phyloP scores from a whole-genome alignment of 2,329 filamentous ascomycete species.

The Trichoderma pleuroti region DNA sequence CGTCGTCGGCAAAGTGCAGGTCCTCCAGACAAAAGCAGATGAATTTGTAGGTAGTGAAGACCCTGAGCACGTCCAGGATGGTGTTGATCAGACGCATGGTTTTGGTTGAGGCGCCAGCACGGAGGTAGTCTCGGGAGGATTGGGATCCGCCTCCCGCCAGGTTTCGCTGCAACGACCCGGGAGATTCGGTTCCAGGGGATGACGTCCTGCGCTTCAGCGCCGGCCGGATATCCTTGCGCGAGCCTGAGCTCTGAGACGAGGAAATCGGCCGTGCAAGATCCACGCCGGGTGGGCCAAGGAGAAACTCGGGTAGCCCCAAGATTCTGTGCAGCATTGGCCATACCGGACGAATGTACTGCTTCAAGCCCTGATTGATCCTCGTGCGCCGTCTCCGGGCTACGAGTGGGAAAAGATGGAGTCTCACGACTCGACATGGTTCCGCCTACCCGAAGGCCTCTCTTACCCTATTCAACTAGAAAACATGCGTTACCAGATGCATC shows the following conservation, averaged over 20 bases:
- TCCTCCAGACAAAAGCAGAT: constrained; percentile 89
- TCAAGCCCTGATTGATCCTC: constrained; percentile 51
- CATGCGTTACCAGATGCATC: constrained; percentile 90
- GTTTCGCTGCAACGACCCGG: constrained; percentile 35
- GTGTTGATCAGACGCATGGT: constrained; percentile 79
- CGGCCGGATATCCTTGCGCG: constrained; percentile 33
- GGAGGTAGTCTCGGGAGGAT: constrained; percentile 58
- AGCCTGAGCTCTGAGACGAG: constrained; percentile 32
- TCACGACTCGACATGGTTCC: constrained; percentile 82
- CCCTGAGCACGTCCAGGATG: constrained; percentile 78
- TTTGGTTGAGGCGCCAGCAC: constrained; percentile 56
- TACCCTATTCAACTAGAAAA: constrained; percentile 89
- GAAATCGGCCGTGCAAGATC: constrained; percentile 36
- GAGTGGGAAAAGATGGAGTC: constrained; percentile 72
- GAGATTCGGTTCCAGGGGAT: constrained; percentile 44
- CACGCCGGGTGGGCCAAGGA: constrained; percentile 50
- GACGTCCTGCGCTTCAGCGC: constrained; percentile 45
- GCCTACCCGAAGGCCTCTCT: constrained; percentile 60
- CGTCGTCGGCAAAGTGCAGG: constrained; percentile 83
- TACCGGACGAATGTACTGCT: constrained; percentile 59
- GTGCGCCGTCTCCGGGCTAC: constrained; percentile 29
- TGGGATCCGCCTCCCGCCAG: constrained; percentile 41
- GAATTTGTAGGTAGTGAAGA: constrained; percentile 78
- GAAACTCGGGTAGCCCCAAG: constrained; percentile 66
- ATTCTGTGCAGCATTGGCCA: constrained; percentile 62